phyloP scores from a whole-genome alignment of 2,329 filamentous ascomycete species.

The Aschersonia sp. region DNA sequence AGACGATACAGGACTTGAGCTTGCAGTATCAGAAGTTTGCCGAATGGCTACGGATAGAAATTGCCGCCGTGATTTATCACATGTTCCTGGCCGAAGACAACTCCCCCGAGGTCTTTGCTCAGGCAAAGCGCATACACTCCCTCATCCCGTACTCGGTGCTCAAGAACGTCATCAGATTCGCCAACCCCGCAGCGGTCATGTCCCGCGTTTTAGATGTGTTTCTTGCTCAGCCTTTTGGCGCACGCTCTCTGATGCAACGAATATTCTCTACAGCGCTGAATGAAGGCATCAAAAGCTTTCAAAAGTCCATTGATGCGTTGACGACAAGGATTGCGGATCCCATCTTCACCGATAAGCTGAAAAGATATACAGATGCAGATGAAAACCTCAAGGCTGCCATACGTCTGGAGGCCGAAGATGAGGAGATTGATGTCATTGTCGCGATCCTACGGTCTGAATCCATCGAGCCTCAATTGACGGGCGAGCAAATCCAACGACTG shows the following conservation, averaged over 20 bases:
- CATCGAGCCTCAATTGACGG: slow-evolving; percentile 54
- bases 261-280: slow-evolving; percentile 87
- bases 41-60: slow-evolving; percentile 93
- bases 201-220: slow-evolving; percentile 89
- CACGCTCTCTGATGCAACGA: slow-evolving; percentile 78
- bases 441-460: slow-evolving; percentile 68
- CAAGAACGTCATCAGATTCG: slow-evolving; percentile 93
- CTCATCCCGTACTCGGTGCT: slow-evolving; percentile 83
- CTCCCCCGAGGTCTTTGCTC: slow-evolving; percentile 87
- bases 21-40: slow-evolving; percentile 97
- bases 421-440: slow-evolving; percentile 75
- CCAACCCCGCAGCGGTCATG: slow-evolving; percentile 95
- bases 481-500: slow-evolving; percentile 66
- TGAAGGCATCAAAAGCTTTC: slow-evolving; percentile 77
- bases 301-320: slow-evolving; percentile 72
- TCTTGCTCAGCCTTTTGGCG: slow-evolving; percentile 84
- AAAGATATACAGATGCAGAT: slow-evolving; percentile 60
- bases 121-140: slow-evolving; percentile 87
- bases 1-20: slow-evolving; percentile 74
- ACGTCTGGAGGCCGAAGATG: slow-evolving; percentile 54
- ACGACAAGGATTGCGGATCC: slow-evolving; percentile 66
- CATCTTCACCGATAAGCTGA: slow-evolving; percentile 66
- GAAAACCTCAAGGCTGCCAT: slow-evolving; percentile 63
- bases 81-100: slow-evolving; percentile 97
- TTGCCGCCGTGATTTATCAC: slow-evolving; percentile 92